These are phyloP conservation scores for Westerdykella sp. DNA, from an alignment of 2,329 filamentous ascomycete species.

Conservation along the genomic window DNA sequence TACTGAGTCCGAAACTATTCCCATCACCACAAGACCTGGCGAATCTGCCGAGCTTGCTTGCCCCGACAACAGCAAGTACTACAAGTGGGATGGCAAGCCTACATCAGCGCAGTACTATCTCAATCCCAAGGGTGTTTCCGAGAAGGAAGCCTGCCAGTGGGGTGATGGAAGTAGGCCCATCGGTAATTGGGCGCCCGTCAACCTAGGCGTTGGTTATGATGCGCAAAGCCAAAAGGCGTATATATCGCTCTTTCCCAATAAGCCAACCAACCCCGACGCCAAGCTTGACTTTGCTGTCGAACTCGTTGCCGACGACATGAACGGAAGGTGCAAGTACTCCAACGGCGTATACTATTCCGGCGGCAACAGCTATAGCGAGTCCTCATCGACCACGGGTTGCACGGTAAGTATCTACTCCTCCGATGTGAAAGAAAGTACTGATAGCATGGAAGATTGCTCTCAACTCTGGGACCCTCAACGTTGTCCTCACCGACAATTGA, in stretches of 20 bases:
- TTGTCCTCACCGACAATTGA: constrained; percentile 26
- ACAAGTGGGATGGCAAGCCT: constrained; percentile 63
- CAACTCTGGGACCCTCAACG: constrained; percentile 18
- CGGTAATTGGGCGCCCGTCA: constrained; percentile 84
- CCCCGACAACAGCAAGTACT: constrained; percentile 67
- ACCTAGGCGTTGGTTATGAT: constrained; percentile 71
- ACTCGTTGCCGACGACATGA: constrained; percentile 60
- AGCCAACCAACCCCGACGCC: constrained; percentile 60
- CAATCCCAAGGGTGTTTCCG: constrained; percentile 68
- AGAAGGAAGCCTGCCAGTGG: constrained; percentile 73
- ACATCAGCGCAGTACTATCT: constrained; percentile 97
- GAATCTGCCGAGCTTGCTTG: constrained; percentile 61
- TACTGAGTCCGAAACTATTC: constrained; percentile 80
- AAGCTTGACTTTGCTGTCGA: constrained; percentile 72
- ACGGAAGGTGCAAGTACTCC: constrained; percentile 57
- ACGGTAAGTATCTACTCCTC: constrained; percentile 57
- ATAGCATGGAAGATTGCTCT: constrained; percentile 15
- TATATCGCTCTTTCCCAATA: constrained; percentile 79
- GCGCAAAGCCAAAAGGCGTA: constrained; percentile 58
- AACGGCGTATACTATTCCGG: constrained; percentile 56
- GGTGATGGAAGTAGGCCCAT: constrained; percentile 50
- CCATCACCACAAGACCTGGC: constrained; percentile 59
- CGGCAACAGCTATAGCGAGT: constrained; percentile 35
- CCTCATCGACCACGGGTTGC: constrained; percentile 45
- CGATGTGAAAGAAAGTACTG: no score